Conservation (phyloP, 257 asterid species). For the Nicotiana obtusifolia region DNA sequence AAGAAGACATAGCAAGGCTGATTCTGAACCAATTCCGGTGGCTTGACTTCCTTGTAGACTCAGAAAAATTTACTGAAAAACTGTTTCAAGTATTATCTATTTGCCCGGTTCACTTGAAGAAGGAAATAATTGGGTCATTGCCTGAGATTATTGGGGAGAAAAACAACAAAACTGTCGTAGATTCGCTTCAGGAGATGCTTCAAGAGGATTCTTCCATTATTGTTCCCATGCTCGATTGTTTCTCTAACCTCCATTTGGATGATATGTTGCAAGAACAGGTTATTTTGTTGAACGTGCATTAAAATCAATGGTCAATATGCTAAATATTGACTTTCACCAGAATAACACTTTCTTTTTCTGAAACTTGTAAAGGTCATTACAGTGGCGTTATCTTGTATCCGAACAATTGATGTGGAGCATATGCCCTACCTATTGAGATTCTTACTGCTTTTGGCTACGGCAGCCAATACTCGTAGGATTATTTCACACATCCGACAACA, state of each 20-base stretch:
- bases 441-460: conserved; percentile 62
- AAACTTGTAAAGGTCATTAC: conserved; percentile 47
- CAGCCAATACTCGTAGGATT: conserved; percentile 65
- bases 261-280: conserved; percentile 77
- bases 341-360: neutral
- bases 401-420: conserved; percentile 69
- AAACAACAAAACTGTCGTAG: conserved; percentile 49
- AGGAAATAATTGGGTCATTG: conserved; percentile 76
- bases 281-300: neutral
- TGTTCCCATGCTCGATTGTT: conserved; percentile 72
- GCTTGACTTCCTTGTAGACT: conserved; percentile 81
- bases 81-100: conserved; percentile 64
- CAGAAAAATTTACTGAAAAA: conserved; percentile 62
- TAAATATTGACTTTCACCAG: neutral
- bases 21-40: conserved; percentile 74
- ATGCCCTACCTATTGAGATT: conserved; percentile 78
- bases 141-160: conserved; percentile 79
- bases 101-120: conserved; percentile 70
- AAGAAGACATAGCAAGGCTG: conserved; percentile 69
- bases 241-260: conserved; percentile 77
- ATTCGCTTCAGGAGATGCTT: conserved; percentile 74
- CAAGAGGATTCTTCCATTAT: conserved; percentile 73
- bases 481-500: conserved; percentile 68
- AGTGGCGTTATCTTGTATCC: conserved; percentile 70
- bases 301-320: neutral